Conservation (phyloP, 73 alveolate genomes). For the Tetrahymena malaccensis region DNA sequence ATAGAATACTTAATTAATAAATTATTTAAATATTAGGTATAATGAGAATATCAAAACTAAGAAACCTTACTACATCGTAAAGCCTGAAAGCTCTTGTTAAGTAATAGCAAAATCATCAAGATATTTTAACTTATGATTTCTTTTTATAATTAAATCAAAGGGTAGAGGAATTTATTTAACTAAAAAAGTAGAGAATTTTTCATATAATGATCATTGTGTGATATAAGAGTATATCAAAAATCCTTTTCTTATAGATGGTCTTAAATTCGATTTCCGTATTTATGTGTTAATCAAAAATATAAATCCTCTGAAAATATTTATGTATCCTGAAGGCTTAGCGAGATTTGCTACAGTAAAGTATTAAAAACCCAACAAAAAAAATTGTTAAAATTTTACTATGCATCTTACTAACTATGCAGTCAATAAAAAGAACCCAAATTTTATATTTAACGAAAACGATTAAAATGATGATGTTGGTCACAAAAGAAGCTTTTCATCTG, state of each 20-base stretch:
- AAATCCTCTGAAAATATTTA: constrained; percentile 76
- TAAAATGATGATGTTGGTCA: constrained; percentile 49
- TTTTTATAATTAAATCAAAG: background rate
- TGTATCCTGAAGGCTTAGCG: constrained; percentile 82
- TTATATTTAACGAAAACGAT: constrained; percentile 33
- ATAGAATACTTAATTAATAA: too few species aligned
- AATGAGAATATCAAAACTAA: background rate
- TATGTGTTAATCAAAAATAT: constrained; percentile 67
- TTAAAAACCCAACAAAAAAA: constrained; percentile 32
- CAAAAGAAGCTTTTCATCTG: constrained; percentile 42
- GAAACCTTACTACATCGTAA: background rate
- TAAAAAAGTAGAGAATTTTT: constrained; percentile 52
- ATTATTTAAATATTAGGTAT: background rate
- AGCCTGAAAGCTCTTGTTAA: background rate
- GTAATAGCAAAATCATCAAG: background rate
- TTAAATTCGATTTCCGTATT: constrained; percentile 90
- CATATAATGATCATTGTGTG: constrained; percentile 65
- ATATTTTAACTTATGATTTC: background rate
- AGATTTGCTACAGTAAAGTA: constrained; percentile 76
- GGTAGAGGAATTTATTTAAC: constrained; percentile 61
- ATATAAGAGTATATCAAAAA: constrained; percentile 82
- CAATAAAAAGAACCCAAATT: constrained; percentile 47
- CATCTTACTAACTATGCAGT: constrained; percentile 62
- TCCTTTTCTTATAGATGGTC: constrained; percentile 91
- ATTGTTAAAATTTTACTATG: constrained; percentile 45